phyloP scores from a whole-genome alignment of 192 early-diverging fungal genomes.

The Linnemannia zychae region DNA sequence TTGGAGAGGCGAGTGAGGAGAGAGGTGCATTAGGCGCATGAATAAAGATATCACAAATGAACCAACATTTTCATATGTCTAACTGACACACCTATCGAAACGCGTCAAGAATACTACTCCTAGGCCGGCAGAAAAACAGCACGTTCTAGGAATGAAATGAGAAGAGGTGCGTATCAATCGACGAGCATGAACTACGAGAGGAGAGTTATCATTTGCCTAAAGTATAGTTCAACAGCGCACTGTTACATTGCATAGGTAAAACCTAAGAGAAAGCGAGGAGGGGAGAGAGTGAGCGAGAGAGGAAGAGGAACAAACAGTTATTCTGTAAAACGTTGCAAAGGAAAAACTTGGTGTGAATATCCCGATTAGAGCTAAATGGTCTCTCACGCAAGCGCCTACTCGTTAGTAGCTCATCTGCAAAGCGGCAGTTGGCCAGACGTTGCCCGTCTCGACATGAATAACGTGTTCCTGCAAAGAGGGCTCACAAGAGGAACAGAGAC shows the following conservation, averaged over 20 bases:
- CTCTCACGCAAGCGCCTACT: background rate
- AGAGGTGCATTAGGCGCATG: too few species aligned
- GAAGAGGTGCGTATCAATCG: background rate
- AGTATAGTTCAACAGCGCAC: background rate
- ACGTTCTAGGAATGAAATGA: background rate
- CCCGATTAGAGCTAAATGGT: background rate
- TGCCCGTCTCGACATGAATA: background rate
- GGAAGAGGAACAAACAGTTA: background rate
- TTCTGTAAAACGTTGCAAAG: background rate
- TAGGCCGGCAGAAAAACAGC: background rate
- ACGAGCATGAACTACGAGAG: background rate
- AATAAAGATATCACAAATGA: too few species aligned
- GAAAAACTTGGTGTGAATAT: conserved; percentile 1
- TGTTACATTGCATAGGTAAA: too few species aligned
- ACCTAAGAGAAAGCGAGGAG: background rate
- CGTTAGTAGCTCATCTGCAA: background rate
- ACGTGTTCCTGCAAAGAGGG: background rate
- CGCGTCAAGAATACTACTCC: background rate
- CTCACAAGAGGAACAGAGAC: background rate
- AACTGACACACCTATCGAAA: background rate
- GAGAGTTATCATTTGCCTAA: background rate
- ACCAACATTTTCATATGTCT: too few species aligned
- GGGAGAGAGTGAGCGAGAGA: background rate
- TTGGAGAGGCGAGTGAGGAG: too few species aligned
- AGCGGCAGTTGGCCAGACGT: background rate